Evolutionary conservation across 2,329 filamentous ascomycete genomes (phyloP), one percentile per base, ranked within the genome.

Genomic region (Microdochium bolleyi): DNA sequence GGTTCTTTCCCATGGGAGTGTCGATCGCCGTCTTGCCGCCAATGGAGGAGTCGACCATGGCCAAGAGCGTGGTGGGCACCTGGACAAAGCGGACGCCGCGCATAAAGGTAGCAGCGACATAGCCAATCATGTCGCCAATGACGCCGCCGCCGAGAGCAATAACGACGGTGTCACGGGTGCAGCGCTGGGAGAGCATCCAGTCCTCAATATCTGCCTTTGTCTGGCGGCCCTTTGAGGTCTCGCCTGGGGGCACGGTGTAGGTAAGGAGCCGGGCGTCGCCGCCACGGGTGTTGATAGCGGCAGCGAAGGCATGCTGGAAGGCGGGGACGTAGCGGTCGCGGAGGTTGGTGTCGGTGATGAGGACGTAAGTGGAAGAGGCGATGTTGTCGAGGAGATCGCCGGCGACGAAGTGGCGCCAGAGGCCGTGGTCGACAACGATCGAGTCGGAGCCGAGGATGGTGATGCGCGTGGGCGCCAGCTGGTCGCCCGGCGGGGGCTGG

Each of bases 31-130:
- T 99, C 78, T 99, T 99, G 57, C 94, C 94, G 56, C 94, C 94
- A 65, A 99, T 97, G 37, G 91, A 96, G 48, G 92, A 97, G 71
- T 99, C 94, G 44, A 99, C 94, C 94, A 99, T 99, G 58, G 94
- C 84, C 51, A 99, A 78, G 53, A 99, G 77, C 0, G 92, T 96
- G 10, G 94, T 99, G 1, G 94, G 94, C 49, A 99, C 92, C 71
- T 99, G 94, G 44, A 96, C 91, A 67, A 96, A 96, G 60, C 89
- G 89, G 57, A 99, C 87, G 53, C 94, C 94, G 60, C 94, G 87
- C 94, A 99, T 99, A 73, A 97, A 99, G 37, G 94, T 99, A 38
- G 94, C 91, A 22, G 94, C 94, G 51, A 97, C 91, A 67, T 95
- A 99, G 51, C 94, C 94, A 57, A 96, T 92, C 87, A 99, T 88